Percentiles rank a stretch among this genome's conserved stretches.
Evolutionary conservation across 148 eudicot species (phyloP).

Genomic region (Salicornia ramosissima): DNA sequence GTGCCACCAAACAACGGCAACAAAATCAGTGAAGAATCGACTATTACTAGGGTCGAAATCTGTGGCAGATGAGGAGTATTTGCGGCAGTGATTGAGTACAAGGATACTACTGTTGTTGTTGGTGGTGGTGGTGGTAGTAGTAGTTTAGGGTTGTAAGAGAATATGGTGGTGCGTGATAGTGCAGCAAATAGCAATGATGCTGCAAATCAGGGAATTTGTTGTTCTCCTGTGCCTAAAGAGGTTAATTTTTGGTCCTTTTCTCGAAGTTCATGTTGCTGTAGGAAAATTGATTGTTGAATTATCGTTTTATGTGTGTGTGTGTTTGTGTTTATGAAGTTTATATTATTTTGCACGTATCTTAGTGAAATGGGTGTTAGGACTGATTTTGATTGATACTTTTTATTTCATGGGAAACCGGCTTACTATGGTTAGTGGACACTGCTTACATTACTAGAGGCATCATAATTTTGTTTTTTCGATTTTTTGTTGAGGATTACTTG

Average conservation of each 20-base stretch:
- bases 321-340: not conserved
- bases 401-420: not conserved
- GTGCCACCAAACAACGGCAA: not conserved
- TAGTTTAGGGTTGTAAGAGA: constrained; percentile 30
- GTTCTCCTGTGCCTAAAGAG: constrained; percentile 50
- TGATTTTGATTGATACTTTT: not conserved
- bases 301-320: not conserved
- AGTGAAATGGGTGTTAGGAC: not conserved
- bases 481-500: no score
- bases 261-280: not conserved
- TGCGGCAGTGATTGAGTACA: constrained; percentile 16
- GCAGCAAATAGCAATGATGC: constrained; percentile 26
- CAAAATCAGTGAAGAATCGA: not conserved
- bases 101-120: constrained; percentile 15
- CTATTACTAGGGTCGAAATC: no score
- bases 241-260: constrained; percentile 25
- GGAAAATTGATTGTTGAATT: not conserved
- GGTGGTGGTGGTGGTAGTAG: constrained; percentile 13
- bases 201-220: constrained; percentile 37
- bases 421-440: not conserved
- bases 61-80: not conserved
- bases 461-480: no score
- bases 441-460: no score
- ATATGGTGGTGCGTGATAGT: constrained; percentile 41
- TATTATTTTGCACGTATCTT: not conserved